These are phyloP conservation scores for Talaromyces islandicus DNA, from an alignment of 2,329 filamentous ascomycete genomes.

Conservation along the genomic window DNA sequence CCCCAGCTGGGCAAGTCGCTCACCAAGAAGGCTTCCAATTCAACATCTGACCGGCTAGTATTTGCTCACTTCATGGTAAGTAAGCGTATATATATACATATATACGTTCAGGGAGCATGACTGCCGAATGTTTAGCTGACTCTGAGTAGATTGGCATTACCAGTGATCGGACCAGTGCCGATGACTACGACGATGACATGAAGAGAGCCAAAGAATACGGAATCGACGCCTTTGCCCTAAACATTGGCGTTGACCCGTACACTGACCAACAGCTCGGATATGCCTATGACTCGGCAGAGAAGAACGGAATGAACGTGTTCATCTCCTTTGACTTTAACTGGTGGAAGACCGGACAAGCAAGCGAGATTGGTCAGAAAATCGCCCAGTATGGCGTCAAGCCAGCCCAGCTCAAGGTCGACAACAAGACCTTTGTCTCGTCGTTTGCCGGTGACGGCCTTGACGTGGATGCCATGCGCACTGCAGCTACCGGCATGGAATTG, in stretches of 20 bases:
- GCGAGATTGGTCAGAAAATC: conserved; percentile 41
- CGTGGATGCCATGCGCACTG: conserved; percentile 34
- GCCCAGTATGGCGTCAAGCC: conserved; percentile 39
- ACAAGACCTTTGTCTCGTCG: conserved; percentile 49
- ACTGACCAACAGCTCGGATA: conserved; percentile 42
- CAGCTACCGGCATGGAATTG: conserved; percentile 37
- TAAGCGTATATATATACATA: no score
- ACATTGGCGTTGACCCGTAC: conserved; percentile 42
- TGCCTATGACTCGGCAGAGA: conserved; percentile 46
- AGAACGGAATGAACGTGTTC: conserved; percentile 47
- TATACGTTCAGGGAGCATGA: neutral
- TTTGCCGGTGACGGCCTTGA: conserved; percentile 47
- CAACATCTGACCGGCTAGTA: conserved; percentile 5
- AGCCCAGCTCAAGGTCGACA: conserved; percentile 46
- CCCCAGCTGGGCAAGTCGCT: neutral
- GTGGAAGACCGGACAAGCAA: conserved; percentile 33
- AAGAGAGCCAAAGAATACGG: conserved; percentile 36
- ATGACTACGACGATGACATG: conserved; percentile 46
- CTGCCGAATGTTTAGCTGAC: neutral
- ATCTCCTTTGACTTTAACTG: conserved; percentile 55
- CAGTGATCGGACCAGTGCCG: conserved; percentile 35
- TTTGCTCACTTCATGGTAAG: conserved; percentile 14
- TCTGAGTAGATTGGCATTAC: conserved; percentile 41
- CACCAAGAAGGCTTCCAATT: neutral
- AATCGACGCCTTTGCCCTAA: conserved; percentile 48